Evolutionary conservation across 2,329 filamentous ascomycete species (phyloP), one percentile per base, ranked within the genome.

Genomic region (Diplodia scrobiculata): DNA sequence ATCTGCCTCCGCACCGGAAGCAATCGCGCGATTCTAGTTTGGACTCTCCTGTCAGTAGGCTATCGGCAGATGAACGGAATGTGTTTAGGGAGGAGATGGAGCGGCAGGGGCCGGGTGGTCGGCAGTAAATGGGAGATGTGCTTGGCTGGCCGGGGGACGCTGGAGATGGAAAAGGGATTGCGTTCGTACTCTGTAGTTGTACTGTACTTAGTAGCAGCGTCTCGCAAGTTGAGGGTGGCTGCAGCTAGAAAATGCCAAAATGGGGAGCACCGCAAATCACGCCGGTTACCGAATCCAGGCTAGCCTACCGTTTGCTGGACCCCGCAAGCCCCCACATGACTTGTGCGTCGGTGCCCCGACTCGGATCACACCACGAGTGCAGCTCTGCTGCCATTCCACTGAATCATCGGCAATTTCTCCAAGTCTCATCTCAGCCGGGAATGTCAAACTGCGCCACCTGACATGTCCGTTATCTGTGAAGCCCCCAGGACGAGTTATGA

Each of bases 21-120:
- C 32, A 19, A 2, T 50, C 47, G 25, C 55, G 71, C 50, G 71
- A 71, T 5, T 68, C 71, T n/a, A 73, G 72, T 50, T 53, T 74
- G 52, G 73, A 71, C 9, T 76, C 68, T 53, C 68, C 68, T 69
- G 75, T 68, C n/a, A 73, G 73, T 53, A 66, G 65, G 3, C 67
- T 71, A 41, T 55, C 69, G 25, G 67, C 65, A 5, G 65, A 66
- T 6, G 68, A 72, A 27, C 71, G 72, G 17, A 75, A 76, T 68
- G 73, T 72, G 13, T 79, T 79, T 66, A 72, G 72, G 55, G 71
- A 76, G 45, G 77, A 80, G 63, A 69, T 78, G n/a, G 67, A 73
- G 27, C 75, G 74, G 66, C 72, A 79, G 69, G 78, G 74, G 70
- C 76, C 73, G 65, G 79, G 77, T 27, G 19, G 41, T 19, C 25